Conservation (phyloP, 1,284 basidiomycete genomes). For the Quambalaria eucalypti region DNA sequence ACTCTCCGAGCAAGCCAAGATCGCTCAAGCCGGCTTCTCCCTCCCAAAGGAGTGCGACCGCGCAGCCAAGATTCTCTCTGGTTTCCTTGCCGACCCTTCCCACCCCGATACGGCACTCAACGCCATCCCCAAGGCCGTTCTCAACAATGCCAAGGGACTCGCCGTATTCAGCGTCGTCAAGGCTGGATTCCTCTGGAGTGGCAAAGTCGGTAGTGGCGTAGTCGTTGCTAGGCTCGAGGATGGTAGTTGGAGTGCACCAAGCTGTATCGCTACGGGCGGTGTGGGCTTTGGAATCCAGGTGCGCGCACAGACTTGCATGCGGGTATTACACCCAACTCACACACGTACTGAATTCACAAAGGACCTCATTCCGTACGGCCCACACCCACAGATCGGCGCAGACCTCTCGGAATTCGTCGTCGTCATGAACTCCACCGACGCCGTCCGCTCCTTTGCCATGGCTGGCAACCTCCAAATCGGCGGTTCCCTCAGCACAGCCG, state of each 20-base stretch:
- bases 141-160: constrained; percentile 74
- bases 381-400: constrained; percentile 56
- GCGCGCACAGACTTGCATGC: too few relatives aligned
- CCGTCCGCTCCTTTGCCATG: constrained; percentile 84
- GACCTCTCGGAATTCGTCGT: constrained; percentile 59
- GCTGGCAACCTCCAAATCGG: constrained; percentile 95
- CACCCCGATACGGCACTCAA: constrained; percentile 85
- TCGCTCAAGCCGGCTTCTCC: constrained; percentile 39
- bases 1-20: constrained; percentile 28
- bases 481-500: constrained; percentile 47
- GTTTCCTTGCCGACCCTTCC: constrained; percentile 81
- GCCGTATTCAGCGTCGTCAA: constrained; percentile 87
- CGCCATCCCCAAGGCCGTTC: constrained; percentile 84
- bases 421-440: constrained; percentile 92
- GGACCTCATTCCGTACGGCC: not conserved
- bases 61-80: constrained; percentile 78
- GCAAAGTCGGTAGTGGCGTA: constrained; percentile 85
- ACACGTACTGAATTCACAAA: not conserved
- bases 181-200: constrained; percentile 83
- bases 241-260: constrained; percentile 93
- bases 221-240: constrained; percentile 90
- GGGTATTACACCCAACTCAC: not conserved
- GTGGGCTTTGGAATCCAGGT: constrained; percentile 92
- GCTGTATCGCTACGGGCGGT: constrained; percentile 84
- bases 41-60: constrained; percentile 54